Evolutionary conservation across 2,329 filamentous ascomycete genomes (phyloP).

Genomic region (Colletotrichum tamarilloi): DNA sequence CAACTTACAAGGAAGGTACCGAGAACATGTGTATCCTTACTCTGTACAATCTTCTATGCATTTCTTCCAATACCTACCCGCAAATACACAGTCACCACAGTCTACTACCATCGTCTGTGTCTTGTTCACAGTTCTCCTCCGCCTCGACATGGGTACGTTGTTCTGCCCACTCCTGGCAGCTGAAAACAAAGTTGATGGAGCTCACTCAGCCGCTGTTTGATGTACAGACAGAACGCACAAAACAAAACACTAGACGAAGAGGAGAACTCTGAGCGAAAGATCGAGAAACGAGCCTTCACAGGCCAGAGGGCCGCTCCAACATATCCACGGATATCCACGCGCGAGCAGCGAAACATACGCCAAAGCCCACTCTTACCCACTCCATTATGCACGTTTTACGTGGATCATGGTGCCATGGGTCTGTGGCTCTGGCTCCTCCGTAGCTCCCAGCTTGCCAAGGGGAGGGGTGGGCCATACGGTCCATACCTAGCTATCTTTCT

Average conservation of each 20-base stretch:
- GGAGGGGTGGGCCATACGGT: background rate
- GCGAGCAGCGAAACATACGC: conserved; percentile 3
- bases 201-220: conserved; percentile 13
- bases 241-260: background rate
- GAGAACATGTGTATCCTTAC: background rate
- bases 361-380: conserved; percentile 3
- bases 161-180: conserved; percentile 4
- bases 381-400: conserved; percentile 18
- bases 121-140: background rate
- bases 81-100: no score
- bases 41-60: background rate
- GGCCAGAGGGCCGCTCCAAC: background rate
- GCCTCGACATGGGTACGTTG: conserved; percentile 10
- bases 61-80: background rate
- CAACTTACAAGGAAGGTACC: no score
- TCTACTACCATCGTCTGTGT: no score
- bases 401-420: conserved; percentile 13
- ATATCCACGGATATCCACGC: background rate
- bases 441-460: conserved; percentile 9
- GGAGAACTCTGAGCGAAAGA: background rate
- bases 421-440: background rate
- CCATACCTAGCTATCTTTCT: no score
- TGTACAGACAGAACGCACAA: background rate
- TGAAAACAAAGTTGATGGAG: background rate
- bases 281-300: background rate